Evolutionary conservation across 129 eudicot genomes (phyloP).

Genomic region (Cynara cardunculus): DNA sequence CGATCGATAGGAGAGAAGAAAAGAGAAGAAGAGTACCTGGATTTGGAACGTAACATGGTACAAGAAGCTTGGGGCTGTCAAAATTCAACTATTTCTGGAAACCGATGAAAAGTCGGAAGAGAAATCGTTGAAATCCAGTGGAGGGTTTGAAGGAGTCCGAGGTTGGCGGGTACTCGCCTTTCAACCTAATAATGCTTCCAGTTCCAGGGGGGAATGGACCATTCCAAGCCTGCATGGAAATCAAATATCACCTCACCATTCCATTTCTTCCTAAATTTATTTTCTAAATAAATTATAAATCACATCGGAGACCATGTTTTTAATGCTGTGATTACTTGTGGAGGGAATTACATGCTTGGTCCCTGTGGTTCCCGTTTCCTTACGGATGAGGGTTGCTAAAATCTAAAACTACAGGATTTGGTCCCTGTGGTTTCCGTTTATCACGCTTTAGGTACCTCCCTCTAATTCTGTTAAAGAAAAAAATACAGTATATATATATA

Average conservation of each 20-base stretch:
- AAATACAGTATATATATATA: too few relatives aligned
- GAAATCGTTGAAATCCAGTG: conserved; percentile 26
- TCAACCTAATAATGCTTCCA: background rate
- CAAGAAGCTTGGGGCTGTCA: conserved; percentile 9
- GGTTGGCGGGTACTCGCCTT: conserved; percentile 52
- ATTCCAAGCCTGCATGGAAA: conserved; percentile 2
- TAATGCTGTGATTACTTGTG: background rate
- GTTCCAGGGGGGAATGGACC: background rate
- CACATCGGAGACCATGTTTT: background rate
- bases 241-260: too few relatives aligned
- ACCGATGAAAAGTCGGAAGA: conserved; percentile 25
- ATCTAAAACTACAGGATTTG: background rate
- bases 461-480: too few relatives aligned
- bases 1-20: background rate
- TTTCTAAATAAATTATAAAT: background rate
- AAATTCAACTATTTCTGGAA: conserved; percentile 42
- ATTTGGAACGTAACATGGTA: conserved; percentile 59
- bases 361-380: background rate
- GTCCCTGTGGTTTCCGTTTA: background rate
- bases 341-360: background rate
- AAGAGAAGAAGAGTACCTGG: conserved; percentile 49
- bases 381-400: background rate
- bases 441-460: background rate
- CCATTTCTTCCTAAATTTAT: background rate
- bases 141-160: conserved; percentile 44